phyloP scores from a whole-genome alignment of 805 yeast genomes.

The Ogataea haglerorum region DNA sequence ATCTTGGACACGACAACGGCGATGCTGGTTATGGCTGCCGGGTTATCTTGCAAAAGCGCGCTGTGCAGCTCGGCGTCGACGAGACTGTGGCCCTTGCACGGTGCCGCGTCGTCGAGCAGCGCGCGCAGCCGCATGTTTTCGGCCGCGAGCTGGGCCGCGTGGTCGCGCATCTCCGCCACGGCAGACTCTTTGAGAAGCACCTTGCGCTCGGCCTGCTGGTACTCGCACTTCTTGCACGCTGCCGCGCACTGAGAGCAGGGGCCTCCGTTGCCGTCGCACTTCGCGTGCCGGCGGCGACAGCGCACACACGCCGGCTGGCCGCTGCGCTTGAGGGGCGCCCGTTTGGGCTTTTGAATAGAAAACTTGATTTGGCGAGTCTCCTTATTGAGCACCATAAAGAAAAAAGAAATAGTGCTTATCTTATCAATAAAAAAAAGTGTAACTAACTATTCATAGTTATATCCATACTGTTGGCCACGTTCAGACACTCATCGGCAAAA shows the following conservation, averaged over 20 bases:
- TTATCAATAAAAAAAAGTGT: not conserved
- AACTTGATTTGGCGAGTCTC: constrained; percentile 18
- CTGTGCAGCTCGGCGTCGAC: constrained; percentile 1
- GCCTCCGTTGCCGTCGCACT: constrained; percentile 62
- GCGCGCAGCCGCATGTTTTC: constrained; percentile 48
- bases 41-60: not conserved
- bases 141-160: constrained; percentile 52
- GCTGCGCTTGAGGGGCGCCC: constrained; percentile 6
- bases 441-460: constrained; percentile 5
- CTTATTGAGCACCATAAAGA: constrained; percentile 10
- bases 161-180: constrained; percentile 57
- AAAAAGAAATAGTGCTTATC: not conserved
- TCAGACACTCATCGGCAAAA: constrained; percentile 20
- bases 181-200: constrained; percentile 63
- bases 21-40: not conserved
- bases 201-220: constrained; percentile 61
- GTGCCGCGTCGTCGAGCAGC: not conserved
- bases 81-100: constrained; percentile 1
- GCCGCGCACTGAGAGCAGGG: constrained; percentile 62
- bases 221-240: constrained; percentile 58
- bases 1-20: not conserved
- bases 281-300: constrained; percentile 64
- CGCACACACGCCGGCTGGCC: constrained; percentile 42
- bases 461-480: constrained; percentile 20
- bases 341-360: constrained; percentile 6